phyloP scores from a whole-genome alignment of 23 red algal genomes.

The Cyanidium caldarium region DNA sequence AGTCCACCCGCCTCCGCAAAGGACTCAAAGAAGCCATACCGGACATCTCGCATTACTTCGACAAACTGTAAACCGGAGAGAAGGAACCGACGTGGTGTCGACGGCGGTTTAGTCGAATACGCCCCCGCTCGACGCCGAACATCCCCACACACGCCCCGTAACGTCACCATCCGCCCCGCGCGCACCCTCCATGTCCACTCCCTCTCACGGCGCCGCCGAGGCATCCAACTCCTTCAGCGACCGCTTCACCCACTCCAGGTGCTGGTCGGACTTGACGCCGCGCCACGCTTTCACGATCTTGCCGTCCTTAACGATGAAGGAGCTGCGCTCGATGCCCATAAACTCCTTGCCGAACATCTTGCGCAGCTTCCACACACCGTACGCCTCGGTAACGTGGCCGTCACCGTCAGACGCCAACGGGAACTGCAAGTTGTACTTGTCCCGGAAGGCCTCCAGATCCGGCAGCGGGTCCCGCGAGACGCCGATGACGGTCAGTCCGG shows the following conservation, averaged over 20 bases:
- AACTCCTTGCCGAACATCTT: neutral
- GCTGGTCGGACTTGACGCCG: slow-evolving; percentile 26
- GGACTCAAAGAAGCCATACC: slow-evolving; percentile 79
- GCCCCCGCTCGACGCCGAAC: too few species aligned
- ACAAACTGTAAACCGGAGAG: slow-evolving; percentile 67
- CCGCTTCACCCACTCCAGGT: slow-evolving; percentile 23
- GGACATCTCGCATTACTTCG: slow-evolving; percentile 83
- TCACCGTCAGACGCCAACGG: slow-evolving; percentile 37
- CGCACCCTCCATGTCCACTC: too few species aligned
- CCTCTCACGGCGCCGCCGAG: too few species aligned
- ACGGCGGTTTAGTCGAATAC: too few species aligned
- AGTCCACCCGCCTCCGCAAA: slow-evolving; percentile 64
- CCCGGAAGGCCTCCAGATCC: slow-evolving; percentile 18
- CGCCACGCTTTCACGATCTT: slow-evolving; percentile 29
- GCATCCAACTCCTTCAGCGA: neutral
- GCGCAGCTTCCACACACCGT: slow-evolving; percentile 46
- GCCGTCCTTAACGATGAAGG: slow-evolving; percentile 40
- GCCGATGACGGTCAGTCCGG: slow-evolving; percentile 23
- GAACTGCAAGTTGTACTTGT: slow-evolving; percentile 23
- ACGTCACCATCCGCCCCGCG: too few species aligned
- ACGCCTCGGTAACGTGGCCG: slow-evolving; percentile 21
- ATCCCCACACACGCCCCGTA: too few species aligned
- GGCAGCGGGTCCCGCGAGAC: slow-evolving; percentile 33
- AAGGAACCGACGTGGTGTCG: too few species aligned
- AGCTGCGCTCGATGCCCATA: slow-evolving; percentile 19